A percentile compares a stretch with the other conserved stretches of the same genome.
These are phyloP conservation scores for Aspergillus sp. DNA, from an alignment of 2,329 filamentous ascomycete species.

Conservation along the genomic window DNA sequence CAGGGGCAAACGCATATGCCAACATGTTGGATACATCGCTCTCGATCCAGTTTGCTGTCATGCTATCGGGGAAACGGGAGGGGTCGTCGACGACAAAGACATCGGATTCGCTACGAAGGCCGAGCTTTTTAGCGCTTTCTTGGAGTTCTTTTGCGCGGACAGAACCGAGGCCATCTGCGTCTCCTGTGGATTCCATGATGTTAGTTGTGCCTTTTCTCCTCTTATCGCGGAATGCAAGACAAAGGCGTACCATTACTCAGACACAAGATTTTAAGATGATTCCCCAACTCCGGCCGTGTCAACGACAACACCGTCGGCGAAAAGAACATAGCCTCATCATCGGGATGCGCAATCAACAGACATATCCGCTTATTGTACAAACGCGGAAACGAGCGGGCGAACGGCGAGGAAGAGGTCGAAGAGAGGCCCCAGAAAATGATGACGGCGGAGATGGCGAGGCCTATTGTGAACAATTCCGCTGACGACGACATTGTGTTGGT, in stretches of 20 bases:
- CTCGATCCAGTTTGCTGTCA: slow-evolving; percentile 71
- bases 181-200: slow-evolving; percentile 43
- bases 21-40: slow-evolving; percentile 64
- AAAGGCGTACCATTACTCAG: slow-evolving; percentile 64
- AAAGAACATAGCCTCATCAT: slow-evolving; percentile 99
- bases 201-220: background rate
- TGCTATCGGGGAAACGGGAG: slow-evolving; percentile 76
- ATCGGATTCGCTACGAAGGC: slow-evolving; percentile 66
- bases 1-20: slow-evolving; percentile 65
- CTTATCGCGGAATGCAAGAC: no score
- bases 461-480: slow-evolving; percentile 20
- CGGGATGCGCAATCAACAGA: slow-evolving; percentile 90
- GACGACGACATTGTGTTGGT: slow-evolving; percentile 12
- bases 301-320: slow-evolving; percentile 80
- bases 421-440: slow-evolving; percentile 39
- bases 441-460: slow-evolving; percentile 34
- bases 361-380: slow-evolving; percentile 79
- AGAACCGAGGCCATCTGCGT: slow-evolving; percentile 81
- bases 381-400: slow-evolving; percentile 45
- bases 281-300: slow-evolving; percentile 69
- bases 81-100: slow-evolving; percentile 78
- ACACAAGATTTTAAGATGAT: slow-evolving; percentile 91
- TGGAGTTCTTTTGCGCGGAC: slow-evolving; percentile 76
- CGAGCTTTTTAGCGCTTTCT: slow-evolving; percentile 70
- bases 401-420: slow-evolving; percentile 33